A percentile compares a stretch with the other conserved stretches of the same genome.
Evolutionary conservation across 2,329 filamentous ascomycete genomes (phyloP).

Genomic region (Paecilomyces sp.): DNA sequence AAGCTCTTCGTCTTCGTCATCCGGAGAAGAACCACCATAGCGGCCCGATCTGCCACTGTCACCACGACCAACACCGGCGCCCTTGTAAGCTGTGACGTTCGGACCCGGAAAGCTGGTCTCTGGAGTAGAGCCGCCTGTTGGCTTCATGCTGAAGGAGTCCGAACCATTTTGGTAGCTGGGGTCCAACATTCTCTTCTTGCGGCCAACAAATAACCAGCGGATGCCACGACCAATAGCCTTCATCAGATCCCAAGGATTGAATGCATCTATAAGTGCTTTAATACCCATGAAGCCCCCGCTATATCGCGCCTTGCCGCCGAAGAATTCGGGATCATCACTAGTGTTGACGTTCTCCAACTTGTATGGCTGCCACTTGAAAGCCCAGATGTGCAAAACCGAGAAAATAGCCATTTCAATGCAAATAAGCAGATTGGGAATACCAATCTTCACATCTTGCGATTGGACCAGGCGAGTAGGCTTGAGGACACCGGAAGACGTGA

Average conservation of each 20-base stretch:
- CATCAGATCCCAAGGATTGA: slow-evolving; percentile 76
- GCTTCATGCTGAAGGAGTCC: slow-evolving; percentile 22
- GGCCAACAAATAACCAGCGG: slow-evolving; percentile 73
- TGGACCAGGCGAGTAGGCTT: slow-evolving; percentile 56
- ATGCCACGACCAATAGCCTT: slow-evolving; percentile 72
- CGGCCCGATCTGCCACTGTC: slow-evolving; percentile 12
- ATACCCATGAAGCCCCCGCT: slow-evolving; percentile 59
- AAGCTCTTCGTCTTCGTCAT: slow-evolving; percentile 32
- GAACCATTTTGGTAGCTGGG: slow-evolving; percentile 28
- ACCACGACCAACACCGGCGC: slow-evolving; percentile 14
- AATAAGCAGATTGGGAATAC: slow-evolving; percentile 69
- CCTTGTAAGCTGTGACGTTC: slow-evolving; percentile 20
- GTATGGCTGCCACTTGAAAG: slow-evolving; percentile 73
- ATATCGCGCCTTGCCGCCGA: slow-evolving; percentile 45
- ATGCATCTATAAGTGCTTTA: slow-evolving; percentile 60
- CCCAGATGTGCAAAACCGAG: slow-evolving; percentile 69
- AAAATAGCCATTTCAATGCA: slow-evolving; percentile 84
- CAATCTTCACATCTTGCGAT: slow-evolving; percentile 71
- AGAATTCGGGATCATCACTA: slow-evolving; percentile 36
- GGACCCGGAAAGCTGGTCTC: slow-evolving; percentile 7
- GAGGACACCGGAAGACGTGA: slow-evolving; percentile 57
- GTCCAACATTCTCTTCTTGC: slow-evolving; percentile 42
- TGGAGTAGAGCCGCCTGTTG: slow-evolving; percentile 6
- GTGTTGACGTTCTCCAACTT: slow-evolving; percentile 40
- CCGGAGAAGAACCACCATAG: slow-evolving; percentile 14